Evolutionary conservation across 768 basidiomycete genomes (phyloP), one percentile per base, ranked within the genome.

Genomic region (Strobilomyces confusus): DNA sequence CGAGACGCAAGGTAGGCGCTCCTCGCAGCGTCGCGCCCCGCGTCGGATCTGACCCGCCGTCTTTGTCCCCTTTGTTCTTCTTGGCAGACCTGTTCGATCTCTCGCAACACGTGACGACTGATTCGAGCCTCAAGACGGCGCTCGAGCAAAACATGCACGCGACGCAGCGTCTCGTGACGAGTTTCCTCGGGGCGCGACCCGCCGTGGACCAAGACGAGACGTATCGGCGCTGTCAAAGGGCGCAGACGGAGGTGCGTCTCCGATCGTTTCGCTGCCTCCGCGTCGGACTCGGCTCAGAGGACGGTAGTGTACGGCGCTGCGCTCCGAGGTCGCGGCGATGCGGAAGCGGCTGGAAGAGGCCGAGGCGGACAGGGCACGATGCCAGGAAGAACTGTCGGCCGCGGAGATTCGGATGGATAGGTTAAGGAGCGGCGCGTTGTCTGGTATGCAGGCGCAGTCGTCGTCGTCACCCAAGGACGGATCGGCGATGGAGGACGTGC

Each of bases 341-440:
- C 76, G 74, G 44, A 68, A 73, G 38, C 73, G 75, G 60, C 68
- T 89, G 38, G 67, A 74, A 46, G 81, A 86, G 48, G 73, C 72
- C 0, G 73, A 81, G 58, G 63, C 69, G 25, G 75, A 80, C 58
- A 78, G 73, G 49, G 76, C 80, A 26, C 69, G 68, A 58, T 80
- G 77, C 56, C 75, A 76, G 52, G 71, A 75, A 34, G 75, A 79
- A 20, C 80, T 89, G 29, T 63, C 77, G 15, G 69, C 71, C 7
- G 77, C 82, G 2, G 83, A 89, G 67, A 82, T 73, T 52, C 83
- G 83, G 22, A 69, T 80, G 37, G 87, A 88, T 56, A 77, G 87
- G 50, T 61, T 79, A 25, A 76, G 73, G 55, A 87, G 85, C 58
- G 70, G 70, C 42, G 77, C 80, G 0, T 78, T 86, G 13, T 67